Evolutionary conservation across 257 asterid species (phyloP).

Genomic region (Solanum bulbocastanum): DNA sequence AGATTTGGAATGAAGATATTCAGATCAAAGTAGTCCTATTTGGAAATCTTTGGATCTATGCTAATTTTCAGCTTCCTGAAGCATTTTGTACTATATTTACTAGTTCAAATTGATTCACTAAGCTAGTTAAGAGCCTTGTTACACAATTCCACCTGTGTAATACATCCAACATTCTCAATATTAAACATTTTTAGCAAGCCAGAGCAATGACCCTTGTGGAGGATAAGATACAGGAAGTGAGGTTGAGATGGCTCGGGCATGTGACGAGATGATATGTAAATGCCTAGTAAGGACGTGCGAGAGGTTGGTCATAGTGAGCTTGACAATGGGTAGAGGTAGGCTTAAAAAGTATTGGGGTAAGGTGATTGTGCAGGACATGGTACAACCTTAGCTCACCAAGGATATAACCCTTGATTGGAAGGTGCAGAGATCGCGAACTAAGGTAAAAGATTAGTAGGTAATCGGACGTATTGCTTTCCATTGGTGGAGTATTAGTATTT

Average conservation of each 20-base stretch:
- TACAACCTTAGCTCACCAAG: not conserved
- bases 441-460: not conserved
- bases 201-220: not conserved
- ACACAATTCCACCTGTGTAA: not conserved
- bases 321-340: not conserved
- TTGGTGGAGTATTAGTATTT: not conserved
- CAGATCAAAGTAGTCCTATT: not conserved
- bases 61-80: not conserved
- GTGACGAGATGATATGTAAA: not conserved
- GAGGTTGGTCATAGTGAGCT: not conserved
- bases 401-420: not conserved
- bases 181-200: not conserved
- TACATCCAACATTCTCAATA: not conserved
- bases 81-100: not conserved
- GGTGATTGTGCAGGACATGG: not conserved
- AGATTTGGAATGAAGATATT: not conserved
- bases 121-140: not conserved
- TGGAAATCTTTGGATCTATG: not conserved
- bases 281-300: not conserved
- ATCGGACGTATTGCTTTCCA: not conserved
- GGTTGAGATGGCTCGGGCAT: not conserved
- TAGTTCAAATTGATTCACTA: not conserved
- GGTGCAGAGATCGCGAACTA: not conserved
- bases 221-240: not conserved
- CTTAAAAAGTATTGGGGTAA: not conserved